Conservation (phyloP, 116 monocot genomes). For the Trichopus zeylanicus region DNA sequence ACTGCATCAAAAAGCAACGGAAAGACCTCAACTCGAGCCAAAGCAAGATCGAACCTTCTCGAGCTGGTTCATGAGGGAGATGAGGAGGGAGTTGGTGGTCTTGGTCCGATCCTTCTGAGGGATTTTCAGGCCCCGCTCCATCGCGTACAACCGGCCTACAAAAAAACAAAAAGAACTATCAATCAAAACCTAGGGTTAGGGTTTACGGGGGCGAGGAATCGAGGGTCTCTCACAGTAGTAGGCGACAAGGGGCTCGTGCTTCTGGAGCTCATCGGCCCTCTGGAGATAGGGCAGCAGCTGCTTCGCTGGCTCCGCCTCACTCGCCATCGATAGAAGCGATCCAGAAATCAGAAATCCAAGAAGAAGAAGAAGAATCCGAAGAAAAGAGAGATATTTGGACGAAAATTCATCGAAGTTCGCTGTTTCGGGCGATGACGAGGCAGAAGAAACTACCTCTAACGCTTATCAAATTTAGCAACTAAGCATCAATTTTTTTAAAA, state of each 20-base stretch:
- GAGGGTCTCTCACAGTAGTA: slow-evolving; percentile 70
- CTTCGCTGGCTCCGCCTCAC: slow-evolving; percentile 93
- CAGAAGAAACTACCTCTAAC: no score
- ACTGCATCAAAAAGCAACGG: not conserved
- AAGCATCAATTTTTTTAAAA: no score
- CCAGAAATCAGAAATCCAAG: no score
- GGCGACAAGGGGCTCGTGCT: slow-evolving; percentile 96
- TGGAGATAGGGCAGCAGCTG: slow-evolving; percentile 89
- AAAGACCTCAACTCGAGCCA: no score
- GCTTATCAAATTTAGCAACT: no score
- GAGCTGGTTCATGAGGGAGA: slow-evolving; percentile 97
- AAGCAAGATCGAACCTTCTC: slow-evolving; percentile 56
- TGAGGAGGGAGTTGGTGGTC: slow-evolving; percentile 79
- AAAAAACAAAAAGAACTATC: not conserved
- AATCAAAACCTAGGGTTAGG: not conserved
- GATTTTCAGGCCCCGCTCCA: slow-evolving; percentile 85
- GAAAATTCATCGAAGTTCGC: no score
- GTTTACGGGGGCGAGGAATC: not conserved
- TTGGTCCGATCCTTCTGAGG: slow-evolving; percentile 90
- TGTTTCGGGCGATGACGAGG: no score
- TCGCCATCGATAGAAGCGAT: no score
- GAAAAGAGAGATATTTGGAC: no score
- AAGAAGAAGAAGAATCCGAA: not conserved
- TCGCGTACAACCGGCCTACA: slow-evolving; percentile 81
- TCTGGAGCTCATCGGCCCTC: slow-evolving; percentile 97